A percentile compares a stretch with the other conserved stretches of the same genome.
Conservation (phyloP, 2,329 filamentous ascomycete genomes). For the Xylaria hypoxylon region DNA sequence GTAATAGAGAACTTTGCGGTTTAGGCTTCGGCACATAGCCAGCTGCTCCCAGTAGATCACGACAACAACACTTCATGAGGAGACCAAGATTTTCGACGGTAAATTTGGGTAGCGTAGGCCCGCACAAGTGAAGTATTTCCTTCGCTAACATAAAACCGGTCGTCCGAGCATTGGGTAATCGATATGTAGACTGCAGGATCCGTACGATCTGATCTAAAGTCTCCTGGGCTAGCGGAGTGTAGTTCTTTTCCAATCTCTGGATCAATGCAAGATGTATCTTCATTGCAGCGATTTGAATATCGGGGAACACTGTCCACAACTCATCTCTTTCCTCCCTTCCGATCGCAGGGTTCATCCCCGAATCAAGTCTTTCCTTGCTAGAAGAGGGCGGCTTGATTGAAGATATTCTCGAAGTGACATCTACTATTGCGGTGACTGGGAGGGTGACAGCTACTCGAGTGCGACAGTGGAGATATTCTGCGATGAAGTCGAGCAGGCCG, state of each 20-base stretch:
- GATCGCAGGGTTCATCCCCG: conserved; percentile 75
- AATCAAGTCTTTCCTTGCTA: conserved; percentile 59
- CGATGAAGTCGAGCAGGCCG: conserved; percentile 73
- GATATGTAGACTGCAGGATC: conserved; percentile 72
- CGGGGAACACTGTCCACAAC: conserved; percentile 78
- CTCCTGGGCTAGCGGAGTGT: conserved; percentile 70
- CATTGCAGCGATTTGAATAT: conserved; percentile 79
- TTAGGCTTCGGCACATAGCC: conserved; percentile 60
- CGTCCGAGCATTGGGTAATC: conserved; percentile 65
- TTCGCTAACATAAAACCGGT: conserved; percentile 70
- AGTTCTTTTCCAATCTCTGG: conserved; percentile 67
- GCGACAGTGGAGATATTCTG: conserved; percentile 69
- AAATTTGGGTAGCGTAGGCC: conserved; percentile 74
- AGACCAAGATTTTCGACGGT: conserved; percentile 71
- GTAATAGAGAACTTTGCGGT: conserved; percentile 43
- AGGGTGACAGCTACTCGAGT: conserved; percentile 75
- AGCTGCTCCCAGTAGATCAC: conserved; percentile 73
- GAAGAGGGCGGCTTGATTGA: conserved; percentile 69
- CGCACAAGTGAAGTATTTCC: conserved; percentile 69
- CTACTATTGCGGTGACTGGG: conserved; percentile 74
- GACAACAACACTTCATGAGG: conserved; percentile 76
- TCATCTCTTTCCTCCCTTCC: conserved; percentile 84
- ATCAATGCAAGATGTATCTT: conserved; percentile 69
- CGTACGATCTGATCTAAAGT: conserved; percentile 78
- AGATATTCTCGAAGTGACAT: conserved; percentile 76